Evolutionary conservation across 805 yeast genomes (phyloP).

Genomic region (Candida cerambycidarum): DNA sequence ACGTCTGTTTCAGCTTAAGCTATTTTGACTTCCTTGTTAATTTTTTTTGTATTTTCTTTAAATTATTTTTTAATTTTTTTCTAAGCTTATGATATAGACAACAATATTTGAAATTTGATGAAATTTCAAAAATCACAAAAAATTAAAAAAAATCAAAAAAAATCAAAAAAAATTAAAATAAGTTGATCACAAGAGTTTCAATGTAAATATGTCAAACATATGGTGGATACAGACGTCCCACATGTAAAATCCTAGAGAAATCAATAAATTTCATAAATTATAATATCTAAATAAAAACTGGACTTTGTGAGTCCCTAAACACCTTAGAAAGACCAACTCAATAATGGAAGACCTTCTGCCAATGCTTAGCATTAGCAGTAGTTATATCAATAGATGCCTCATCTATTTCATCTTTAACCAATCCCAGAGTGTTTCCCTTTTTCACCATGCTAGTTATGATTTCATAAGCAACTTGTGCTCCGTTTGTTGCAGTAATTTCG

Average conservation of each 20-base stretch:
- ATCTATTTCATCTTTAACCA: constrained; percentile 13
- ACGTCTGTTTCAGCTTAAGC: too few species aligned
- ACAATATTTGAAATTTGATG: neutral
- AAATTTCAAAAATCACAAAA: neutral
- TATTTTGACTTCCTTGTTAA: too few species aligned
- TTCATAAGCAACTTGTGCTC: constrained; percentile 71
- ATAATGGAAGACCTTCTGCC: constrained; percentile 1
- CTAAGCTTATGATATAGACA: neutral
- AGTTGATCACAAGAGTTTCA: too few species aligned
- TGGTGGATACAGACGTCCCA: too few species aligned
- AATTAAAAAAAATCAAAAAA: neutral
- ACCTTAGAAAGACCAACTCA: too few species aligned
- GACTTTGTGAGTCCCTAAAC: too few species aligned
- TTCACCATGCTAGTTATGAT: constrained; percentile 73
- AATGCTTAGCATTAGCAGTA: neutral
- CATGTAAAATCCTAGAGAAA: too few species aligned
- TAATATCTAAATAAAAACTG: too few species aligned
- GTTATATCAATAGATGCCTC: neutral
- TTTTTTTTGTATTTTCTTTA: neutral
- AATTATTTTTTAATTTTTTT: neutral
- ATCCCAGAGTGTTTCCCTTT: constrained; percentile 31
- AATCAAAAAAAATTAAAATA: too few species aligned
- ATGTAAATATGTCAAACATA: too few species aligned
- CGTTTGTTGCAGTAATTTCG: constrained; percentile 66
- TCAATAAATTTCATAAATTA: neutral